Evolutionary conservation across 306 rosid genomes (phyloP), one percentile per base, ranked within the genome.

Genomic region (Castanopsis chinensis): DNA sequence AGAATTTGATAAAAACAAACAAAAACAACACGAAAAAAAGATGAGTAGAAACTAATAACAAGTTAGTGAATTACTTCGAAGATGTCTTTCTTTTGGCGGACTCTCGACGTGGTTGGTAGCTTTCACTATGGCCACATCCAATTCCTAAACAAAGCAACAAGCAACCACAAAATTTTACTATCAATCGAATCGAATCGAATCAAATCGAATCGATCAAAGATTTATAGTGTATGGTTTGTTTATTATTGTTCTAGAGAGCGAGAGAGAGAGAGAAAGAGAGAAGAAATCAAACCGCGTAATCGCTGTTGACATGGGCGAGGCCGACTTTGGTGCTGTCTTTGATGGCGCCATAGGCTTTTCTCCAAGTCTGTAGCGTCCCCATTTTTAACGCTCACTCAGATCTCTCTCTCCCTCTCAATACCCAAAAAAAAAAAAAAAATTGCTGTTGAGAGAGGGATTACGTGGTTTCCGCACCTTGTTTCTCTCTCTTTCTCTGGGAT

Each of bases 231-330:
- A 41, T 7, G 45, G 45, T 8, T 41, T 41, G 45, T 41, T 41
- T 41, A 11, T 41, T 41, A 41, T 41, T 41, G 45, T 41, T 41
- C 45, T 32, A 28, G 11, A 35, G 20, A 32, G 1, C 33, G 43
- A 35, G 20, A 32, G 1, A 49, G 43, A 35, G 51, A 19, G 18
- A 75, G 58, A 17, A 8, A 33, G 53, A 30, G 21, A 3, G 45
- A n/a, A 21, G 56, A 49, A 9, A 1, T 41, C 12, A 17, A 74
- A 89, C 92, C 90, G 98, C 99, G 76, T 90, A 96, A 76, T 96
- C 99, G 93, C 99, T 96, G 75, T 96, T 96, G 96, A 96, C 99
- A 80, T 93, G 98, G 72, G 99, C 99, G 79, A 96, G 98, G 59
- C 99, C 99, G 86, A 96, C 99, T 96, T 91, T 96, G 88, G 99